Evolutionary conservation across 2,329 filamentous ascomycete genomes (phyloP), one percentile per base, ranked within the genome.

Genomic region (Cordyceps cateniannulata): DNA sequence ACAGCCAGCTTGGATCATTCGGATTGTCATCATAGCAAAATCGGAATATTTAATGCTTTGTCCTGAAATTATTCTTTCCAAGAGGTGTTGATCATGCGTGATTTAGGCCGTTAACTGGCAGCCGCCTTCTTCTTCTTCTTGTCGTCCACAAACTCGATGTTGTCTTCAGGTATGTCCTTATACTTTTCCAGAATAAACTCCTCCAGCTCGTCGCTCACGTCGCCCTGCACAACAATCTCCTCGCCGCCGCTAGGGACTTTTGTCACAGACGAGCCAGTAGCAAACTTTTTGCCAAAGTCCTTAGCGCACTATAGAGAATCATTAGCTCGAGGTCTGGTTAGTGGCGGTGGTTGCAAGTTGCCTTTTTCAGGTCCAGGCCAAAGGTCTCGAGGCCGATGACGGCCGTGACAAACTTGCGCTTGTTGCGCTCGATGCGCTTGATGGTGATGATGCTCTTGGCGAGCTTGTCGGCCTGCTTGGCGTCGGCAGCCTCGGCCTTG

Each of bases 281-380:
- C 95, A 71, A 99, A 98, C 77, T 97, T 98, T 84, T 98, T 99
- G 64, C 95, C 95, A 67, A 98, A 87, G 70, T 98, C 95, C 80
- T 98, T 98, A 62, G 93, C 88, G 8, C 96, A 81, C 77, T 79
- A 60, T 65, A 32, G n/a, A n/a, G n/a, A n/a, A n/a, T n/a, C n/a
- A n/a, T n/a, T n/a, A n/a, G n/a, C n/a, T n/a, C n/a, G n/a, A n/a
- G n/a, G n/a, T n/a, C n/a, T n/a, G n/a, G n/a, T n/a, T n/a, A n/a
- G n/a, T n/a, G n/a, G n/a, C n/a, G n/a, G n/a, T n/a, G n/a, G n/a
- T n/a, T n/a, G n/a, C n/a, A n/a, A n/a, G n/a, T n/a, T 60, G 79
- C 83, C 79, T 97, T 98, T 77, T 99, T 99, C 70, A 97, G 82
- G 61, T 98, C 93, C 47, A 98, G 75, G 0, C 91, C 91, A 70